phyloP scores from a whole-genome alignment of 192 early-diverging fungal genomes.

The Entomortierella beljakovae region DNA sequence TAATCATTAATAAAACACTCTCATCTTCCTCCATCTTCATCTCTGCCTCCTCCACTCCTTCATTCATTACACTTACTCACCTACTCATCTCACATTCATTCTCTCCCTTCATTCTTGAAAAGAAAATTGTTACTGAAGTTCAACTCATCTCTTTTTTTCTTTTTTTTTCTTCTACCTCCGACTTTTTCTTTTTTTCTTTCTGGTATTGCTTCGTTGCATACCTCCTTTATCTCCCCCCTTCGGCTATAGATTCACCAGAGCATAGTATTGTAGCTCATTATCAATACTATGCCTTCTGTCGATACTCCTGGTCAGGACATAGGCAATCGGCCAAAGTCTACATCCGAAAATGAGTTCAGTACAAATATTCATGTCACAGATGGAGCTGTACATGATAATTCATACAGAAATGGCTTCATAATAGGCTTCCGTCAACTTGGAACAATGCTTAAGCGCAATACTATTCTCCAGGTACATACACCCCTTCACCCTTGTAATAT shows the following conservation, averaged over 20 bases:
- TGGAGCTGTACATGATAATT: conserved; percentile 8
- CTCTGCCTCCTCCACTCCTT: too few relatives aligned
- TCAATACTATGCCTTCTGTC: not conserved
- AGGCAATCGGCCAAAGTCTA: not conserved
- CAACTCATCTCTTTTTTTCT: conserved; percentile 1
- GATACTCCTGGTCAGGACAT: not conserved
- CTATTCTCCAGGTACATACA: conserved; percentile 68
- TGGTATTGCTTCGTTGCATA: not conserved
- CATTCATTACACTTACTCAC: not conserved
- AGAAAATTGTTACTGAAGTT: not conserved
- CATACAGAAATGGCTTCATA: conserved; percentile 30
- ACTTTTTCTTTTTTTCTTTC: not conserved
- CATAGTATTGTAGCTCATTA: not conserved
- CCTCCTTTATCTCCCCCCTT: not conserved
- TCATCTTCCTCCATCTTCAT: too few relatives aligned
- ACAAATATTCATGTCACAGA: not conserved
- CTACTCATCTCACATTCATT: not conserved
- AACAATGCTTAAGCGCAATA: conserved; percentile 77
- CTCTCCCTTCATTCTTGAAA: not conserved
- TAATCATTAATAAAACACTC: too few relatives aligned
- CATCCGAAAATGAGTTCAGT: not conserved
- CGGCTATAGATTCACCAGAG: not conserved
- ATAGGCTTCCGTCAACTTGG: conserved; percentile 65
- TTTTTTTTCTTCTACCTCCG: not conserved
- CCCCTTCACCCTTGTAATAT: too few relatives aligned